Evolutionary conservation across 1,284 basidiomycete species (phyloP).

Genomic region (Psilocybe mexicana): DNA sequence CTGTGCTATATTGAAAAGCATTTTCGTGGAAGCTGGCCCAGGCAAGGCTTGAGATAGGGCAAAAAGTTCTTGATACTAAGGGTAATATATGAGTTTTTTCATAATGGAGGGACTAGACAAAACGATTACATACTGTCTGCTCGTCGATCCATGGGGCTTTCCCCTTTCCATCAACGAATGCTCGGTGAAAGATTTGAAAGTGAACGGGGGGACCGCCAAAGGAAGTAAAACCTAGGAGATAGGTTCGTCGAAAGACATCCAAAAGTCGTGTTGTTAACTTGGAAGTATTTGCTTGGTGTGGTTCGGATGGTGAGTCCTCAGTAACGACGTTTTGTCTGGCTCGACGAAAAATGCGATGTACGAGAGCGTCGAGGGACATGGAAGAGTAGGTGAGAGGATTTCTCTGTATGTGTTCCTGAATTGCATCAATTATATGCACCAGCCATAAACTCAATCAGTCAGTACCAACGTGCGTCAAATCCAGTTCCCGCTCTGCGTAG

Average conservation of each 20-base stretch:
- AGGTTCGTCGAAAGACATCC: conserved; percentile 34
- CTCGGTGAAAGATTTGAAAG: conserved; percentile 36
- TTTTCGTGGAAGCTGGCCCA: conserved; percentile 39
- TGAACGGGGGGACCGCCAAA: conserved; percentile 40
- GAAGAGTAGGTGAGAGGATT: not conserved
- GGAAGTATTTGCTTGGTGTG: conserved; percentile 20
- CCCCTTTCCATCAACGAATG: conserved; percentile 35
- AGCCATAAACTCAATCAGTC: too few species aligned
- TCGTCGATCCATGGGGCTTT: conserved; percentile 38
- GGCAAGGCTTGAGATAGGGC: conserved; percentile 36
- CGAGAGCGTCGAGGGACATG: conserved; percentile 20
- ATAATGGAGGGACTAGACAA: too few species aligned
- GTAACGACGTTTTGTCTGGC: not conserved
- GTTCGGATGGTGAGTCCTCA: not conserved
- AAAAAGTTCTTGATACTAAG: conserved; percentile 38
- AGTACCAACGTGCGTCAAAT: too few species aligned
- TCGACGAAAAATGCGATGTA: conserved; percentile 17
- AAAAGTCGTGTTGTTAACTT: conserved; percentile 26
- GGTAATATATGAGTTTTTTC: not conserved
- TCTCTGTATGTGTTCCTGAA: not conserved
- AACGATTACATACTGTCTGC: conserved; percentile 29
- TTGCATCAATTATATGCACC: too few species aligned
- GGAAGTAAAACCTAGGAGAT: conserved; percentile 34
- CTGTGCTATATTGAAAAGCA: conserved; percentile 36
- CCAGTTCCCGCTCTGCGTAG: too few species aligned